A percentile compares a stretch with the other conserved stretches of the same genome.
These are phyloP conservation scores for Arthrobotrys sinensis DNA, from an alignment of 2,329 filamentous ascomycete genomes.

Conservation along the genomic window DNA sequence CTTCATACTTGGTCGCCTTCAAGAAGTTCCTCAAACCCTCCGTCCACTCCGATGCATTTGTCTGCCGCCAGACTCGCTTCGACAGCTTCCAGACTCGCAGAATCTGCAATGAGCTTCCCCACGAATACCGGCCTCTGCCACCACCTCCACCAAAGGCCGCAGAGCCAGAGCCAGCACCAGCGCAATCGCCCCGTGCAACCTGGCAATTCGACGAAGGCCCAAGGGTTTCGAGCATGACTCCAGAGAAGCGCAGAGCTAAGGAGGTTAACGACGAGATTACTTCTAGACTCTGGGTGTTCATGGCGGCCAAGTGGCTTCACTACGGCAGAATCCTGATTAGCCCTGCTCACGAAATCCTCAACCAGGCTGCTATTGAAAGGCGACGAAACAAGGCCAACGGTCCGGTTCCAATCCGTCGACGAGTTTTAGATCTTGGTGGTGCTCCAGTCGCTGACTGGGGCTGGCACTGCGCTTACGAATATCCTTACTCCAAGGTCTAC, in stretches of 20 bases:
- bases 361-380: slow-evolving; percentile 66
- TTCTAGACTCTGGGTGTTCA: slow-evolving; percentile 75
- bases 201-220: slow-evolving; percentile 78
- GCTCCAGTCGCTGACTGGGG: slow-evolving; percentile 86
- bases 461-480: slow-evolving; percentile 90
- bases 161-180: slow-evolving; percentile 78
- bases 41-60: slow-evolving; percentile 81
- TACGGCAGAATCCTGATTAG: slow-evolving; percentile 75
- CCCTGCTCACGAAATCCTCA: slow-evolving; percentile 67
- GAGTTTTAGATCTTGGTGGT: slow-evolving; percentile 73
- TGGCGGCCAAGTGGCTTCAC: slow-evolving; percentile 75
- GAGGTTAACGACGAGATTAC: slow-evolving; percentile 67
- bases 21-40: slow-evolving; percentile 79
- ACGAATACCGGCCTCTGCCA: slow-evolving; percentile 81
- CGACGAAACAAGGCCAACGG: slow-evolving; percentile 62
- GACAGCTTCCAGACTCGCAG: slow-evolving; percentile 90
- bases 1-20: slow-evolving; percentile 90
- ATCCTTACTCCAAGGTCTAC: slow-evolving; percentile 87
- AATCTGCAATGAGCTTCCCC: slow-evolving; percentile 84
- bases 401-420: slow-evolving; percentile 70
- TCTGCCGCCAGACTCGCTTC: slow-evolving; percentile 86
- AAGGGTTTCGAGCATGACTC: slow-evolving; percentile 78
- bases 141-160: slow-evolving; percentile 71
- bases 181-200: slow-evolving; percentile 67
- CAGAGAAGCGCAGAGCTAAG: slow-evolving; percentile 73